Base-by-base conservation (phyloP, 1,139 yeast genomes). In the Geotrichum restrictum region DNA sequence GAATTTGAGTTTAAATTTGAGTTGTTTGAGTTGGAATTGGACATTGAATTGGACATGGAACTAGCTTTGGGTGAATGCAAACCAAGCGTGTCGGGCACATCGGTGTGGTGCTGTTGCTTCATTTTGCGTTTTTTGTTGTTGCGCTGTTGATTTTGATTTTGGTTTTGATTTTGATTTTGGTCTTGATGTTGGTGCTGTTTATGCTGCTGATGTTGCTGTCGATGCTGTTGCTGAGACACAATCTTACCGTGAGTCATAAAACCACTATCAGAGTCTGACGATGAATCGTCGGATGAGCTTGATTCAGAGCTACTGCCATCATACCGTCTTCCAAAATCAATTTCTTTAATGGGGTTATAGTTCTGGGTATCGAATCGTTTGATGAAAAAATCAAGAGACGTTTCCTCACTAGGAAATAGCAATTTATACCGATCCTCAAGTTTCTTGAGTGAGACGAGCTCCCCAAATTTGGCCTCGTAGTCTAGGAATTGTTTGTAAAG, bases 361-460 rank as follows among this genome's bases (percentile, higher is more conserved):
- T 70, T 68, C 7, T 53, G 67, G 16, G 69, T 72, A 44, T 73
- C 71, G 59, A 78, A 81, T 43, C 86, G 59, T 11, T 62, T 59
- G 7, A 64, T 59, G 46, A 65, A 69, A 48, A 69, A 51, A 8
- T 59, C 59, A 16, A 64, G 59, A 1, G 62, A 41, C 10, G 62
- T 52, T 53, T 64, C 57, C 45, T 14, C 16, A 31, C 81, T 78
- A 0, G 91, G 88, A 65, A 86, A 88, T 42, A 77, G 70, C 56
- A 81, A 83, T 40, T 77, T 74, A 65, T 79, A 89, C 54, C 95
- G 77, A 51, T 74, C 75, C 57, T 86, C 91, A 45, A 91, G 75
- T 56, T 80, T 77, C 50, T 77, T 73, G 3, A 88, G 82, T 13
- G 88, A 85, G 45, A 80, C 78, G 36, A 88, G 69, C 59, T 86